Conservation (phyloP, 441 rosid species). For the Pelargonium cotyledonis region DNA sequence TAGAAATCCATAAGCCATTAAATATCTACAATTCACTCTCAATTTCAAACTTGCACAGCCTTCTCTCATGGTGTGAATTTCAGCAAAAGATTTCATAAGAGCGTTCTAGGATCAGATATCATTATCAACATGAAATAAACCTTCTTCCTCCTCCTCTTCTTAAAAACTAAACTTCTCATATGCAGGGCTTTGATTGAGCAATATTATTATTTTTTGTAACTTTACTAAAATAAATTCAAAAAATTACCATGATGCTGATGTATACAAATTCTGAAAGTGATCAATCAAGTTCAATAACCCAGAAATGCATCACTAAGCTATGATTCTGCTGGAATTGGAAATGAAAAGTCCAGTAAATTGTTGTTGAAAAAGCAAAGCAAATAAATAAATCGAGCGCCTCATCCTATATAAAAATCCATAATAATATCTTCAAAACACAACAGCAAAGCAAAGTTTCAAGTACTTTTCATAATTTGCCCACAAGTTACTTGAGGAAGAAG, state of each 20-base stretch:
- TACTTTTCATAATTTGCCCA: background rate
- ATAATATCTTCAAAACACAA: background rate
- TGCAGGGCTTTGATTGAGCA: background rate
- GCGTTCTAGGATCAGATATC: conserved; percentile 5
- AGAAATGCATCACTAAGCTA: background rate
- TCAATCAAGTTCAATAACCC: background rate
- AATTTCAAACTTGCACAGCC: background rate
- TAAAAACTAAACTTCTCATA: background rate
- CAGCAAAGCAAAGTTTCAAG: background rate
- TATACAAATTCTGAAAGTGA: background rate
- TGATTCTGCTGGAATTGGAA: background rate
- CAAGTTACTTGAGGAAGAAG: background rate
- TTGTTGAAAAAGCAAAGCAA: background rate
- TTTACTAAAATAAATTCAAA: background rate
- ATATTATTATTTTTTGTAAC: background rate
- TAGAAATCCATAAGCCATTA: too few relatives aligned
- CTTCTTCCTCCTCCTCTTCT: background rate
- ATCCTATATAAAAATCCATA: background rate
- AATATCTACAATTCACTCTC: background rate
- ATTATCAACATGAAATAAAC: background rate
- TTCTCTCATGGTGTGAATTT: conserved; percentile 4
- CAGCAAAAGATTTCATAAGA: background rate
- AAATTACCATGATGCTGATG: background rate
- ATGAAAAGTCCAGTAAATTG: background rate
- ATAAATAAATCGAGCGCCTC: background rate